Evolutionary conservation across 192 early-diverging fungal genomes (phyloP).

Genomic region (Phycomyces blakesleeanus): DNA sequence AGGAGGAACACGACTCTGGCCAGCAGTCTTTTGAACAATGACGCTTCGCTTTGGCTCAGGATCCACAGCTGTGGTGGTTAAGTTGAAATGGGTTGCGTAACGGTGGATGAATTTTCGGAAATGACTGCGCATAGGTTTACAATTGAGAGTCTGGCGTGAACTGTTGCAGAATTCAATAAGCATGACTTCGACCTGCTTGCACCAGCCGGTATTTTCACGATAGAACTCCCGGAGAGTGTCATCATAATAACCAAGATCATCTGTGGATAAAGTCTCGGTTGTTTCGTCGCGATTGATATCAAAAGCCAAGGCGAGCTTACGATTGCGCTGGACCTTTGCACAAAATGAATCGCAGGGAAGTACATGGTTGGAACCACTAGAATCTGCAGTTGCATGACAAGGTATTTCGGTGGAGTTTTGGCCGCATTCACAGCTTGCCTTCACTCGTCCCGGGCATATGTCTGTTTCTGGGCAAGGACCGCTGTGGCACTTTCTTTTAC

Average conservation of each 20-base stretch:
- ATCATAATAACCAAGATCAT: slow-evolving; percentile 42
- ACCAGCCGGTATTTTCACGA: slow-evolving; percentile 56
- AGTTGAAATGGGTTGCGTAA: slow-evolving; percentile 69
- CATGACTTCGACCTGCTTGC: slow-evolving; percentile 62
- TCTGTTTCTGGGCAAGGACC: slow-evolving; percentile 73
- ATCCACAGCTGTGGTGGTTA: slow-evolving; percentile 75
- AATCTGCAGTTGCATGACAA: slow-evolving; percentile 62
- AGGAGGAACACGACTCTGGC: slow-evolving; percentile 32
- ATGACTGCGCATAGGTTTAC: slow-evolving; percentile 63
- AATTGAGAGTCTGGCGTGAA: slow-evolving; percentile 52
- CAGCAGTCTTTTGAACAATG: slow-evolving; percentile 45
- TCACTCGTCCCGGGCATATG: slow-evolving; percentile 60
- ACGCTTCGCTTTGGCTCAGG: slow-evolving; percentile 72
- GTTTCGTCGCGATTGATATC: slow-evolving; percentile 49
- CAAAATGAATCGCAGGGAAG: slow-evolving; percentile 84
- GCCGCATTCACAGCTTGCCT: slow-evolving; percentile 76
- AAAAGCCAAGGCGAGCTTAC: slow-evolving; percentile 74
- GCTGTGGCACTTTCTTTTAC: slow-evolving; percentile 72
- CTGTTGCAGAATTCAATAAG: slow-evolving; percentile 64
- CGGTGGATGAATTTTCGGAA: slow-evolving; percentile 70
- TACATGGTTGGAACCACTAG: slow-evolving; percentile 39
- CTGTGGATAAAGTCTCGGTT: slow-evolving; percentile 8
- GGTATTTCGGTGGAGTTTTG: slow-evolving; percentile 50
- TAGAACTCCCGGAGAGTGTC: slow-evolving; percentile 70
- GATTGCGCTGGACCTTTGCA: slow-evolving; percentile 73